Base-by-base conservation (phyloP, 768 basidiomycete species). In the Nidularia sp. region DNA sequence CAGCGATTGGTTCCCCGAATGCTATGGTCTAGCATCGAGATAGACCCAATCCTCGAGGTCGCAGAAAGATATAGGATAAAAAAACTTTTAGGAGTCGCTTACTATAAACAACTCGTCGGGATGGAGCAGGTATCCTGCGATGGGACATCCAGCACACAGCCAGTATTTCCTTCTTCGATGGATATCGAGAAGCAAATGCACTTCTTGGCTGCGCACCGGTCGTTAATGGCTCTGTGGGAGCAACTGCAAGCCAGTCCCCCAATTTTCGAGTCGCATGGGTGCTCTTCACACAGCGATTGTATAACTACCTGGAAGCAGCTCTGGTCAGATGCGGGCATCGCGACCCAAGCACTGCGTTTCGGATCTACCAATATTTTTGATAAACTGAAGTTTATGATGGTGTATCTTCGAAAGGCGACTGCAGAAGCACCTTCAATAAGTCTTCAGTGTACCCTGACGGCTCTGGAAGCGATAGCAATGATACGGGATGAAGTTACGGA, bases 341-440 rank as follows among this genome's bases (percentile, higher is more conserved):
- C 77, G 62, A 66, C 74, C 65, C 64, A 79, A 67, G 66, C 72
- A 57, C 48, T 73, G 62, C 65, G 66, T 52, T 41, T 72, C 69
- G 62, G 68, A 9, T 63, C 69, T 15, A 81, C 83, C 45, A 84
- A 88, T 57, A 79, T 89, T 15, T 70, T 86, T 6, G 84, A 83
- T 7, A 70, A 78, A 53, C 67, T 89, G 53, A 77, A 73, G 54
- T 55, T 60, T 10, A 70, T 74, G 62, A 74, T 74, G 72, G 61
- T 72, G 18, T 53, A 65, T 6, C 53, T 78, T 22, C 64, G 71
- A 51, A 72, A 70, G 52, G 57, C 64, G 33, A 66, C 74, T 50
- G 57, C 64, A n/a, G 67, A 63, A 42, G 53, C 67, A 6, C 62
- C 66, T 9, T 56, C 56, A 2, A 73, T 80, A 57, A 64, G 68